Evolutionary conservation across 1,284 basidiomycete genomes (phyloP).

Genomic region (Ganoderma leucocontextum): DNA sequence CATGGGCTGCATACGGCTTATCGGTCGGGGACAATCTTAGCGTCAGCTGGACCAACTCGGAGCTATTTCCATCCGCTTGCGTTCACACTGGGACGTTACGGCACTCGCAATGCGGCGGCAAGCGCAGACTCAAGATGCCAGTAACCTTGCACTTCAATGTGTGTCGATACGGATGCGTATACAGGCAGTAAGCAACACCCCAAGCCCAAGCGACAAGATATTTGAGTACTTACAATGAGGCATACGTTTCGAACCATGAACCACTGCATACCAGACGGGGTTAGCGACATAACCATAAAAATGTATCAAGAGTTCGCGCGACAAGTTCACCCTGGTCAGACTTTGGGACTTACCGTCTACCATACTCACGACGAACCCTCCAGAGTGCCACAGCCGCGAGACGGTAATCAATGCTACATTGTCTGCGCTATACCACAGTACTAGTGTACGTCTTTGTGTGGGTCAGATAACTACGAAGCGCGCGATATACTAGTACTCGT

Average conservation of each 20-base stretch:
- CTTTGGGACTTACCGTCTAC: neutral
- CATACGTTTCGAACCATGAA: neutral
- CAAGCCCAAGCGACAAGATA: neutral
- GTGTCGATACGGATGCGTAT: neutral
- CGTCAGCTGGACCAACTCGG: neutral
- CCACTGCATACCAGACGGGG: neutral
- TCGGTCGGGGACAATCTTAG: neutral
- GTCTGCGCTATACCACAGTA: neutral
- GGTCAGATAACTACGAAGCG: neutral
- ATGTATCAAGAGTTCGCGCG: neutral
- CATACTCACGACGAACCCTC: neutral
- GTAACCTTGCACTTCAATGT: neutral
- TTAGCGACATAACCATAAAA: neutral
- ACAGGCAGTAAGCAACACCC: neutral
- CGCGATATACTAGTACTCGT: slow-evolving; percentile 2
- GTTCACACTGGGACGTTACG: neutral
- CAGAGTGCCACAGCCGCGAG: neutral
- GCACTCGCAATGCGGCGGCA: neutral
- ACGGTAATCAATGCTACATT: neutral
- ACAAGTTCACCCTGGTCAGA: neutral
- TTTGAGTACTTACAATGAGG: neutral
- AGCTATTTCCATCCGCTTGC: neutral
- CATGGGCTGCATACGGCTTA: neutral
- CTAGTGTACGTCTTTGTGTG: neutral
- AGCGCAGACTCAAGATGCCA: neutral